These are phyloP conservation scores for Citrus hindsii DNA, from an alignment of 345 rosid genomes.

Conservation along the genomic window DNA sequence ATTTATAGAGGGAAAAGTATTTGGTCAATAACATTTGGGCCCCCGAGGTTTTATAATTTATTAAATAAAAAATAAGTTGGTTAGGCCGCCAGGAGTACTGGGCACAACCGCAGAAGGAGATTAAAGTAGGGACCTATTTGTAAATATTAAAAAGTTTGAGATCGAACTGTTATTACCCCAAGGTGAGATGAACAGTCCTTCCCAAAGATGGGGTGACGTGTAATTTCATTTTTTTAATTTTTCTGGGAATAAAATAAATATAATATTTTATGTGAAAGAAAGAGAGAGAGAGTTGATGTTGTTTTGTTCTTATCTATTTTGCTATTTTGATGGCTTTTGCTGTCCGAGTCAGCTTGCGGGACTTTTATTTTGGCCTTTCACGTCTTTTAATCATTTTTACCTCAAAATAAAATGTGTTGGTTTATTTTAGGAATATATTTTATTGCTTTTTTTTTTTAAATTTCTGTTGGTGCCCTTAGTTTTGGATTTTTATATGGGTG, in stretches of 20 bases:
- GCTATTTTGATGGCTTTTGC: background rate
- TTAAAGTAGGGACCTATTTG: too few species aligned
- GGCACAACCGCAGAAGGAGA: too few species aligned
- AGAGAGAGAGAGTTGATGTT: background rate
- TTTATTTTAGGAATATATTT: background rate
- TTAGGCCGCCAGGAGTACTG: too few species aligned
- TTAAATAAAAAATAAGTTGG: too few species aligned
- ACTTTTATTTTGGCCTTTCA: background rate
- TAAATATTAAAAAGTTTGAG: background rate
- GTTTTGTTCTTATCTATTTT: background rate
- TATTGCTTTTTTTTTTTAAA: background rate
- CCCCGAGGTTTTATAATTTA: background rate
- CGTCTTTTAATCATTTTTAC: background rate
- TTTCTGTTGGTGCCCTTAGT: background rate
- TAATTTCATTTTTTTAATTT: background rate
- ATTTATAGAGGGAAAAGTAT: background rate
- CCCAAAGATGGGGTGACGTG: background rate
- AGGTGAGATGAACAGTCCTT: slow-evolving; percentile 5
- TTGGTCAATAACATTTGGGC: background rate
- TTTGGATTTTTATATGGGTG: background rate
- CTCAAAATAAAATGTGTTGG: background rate
- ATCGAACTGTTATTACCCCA: background rate
- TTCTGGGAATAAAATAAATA: background rate
- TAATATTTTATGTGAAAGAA: background rate
- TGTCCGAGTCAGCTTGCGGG: background rate